Conservation (phyloP, 202 grass and related monocot genomes). For the Carex arenaria region DNA sequence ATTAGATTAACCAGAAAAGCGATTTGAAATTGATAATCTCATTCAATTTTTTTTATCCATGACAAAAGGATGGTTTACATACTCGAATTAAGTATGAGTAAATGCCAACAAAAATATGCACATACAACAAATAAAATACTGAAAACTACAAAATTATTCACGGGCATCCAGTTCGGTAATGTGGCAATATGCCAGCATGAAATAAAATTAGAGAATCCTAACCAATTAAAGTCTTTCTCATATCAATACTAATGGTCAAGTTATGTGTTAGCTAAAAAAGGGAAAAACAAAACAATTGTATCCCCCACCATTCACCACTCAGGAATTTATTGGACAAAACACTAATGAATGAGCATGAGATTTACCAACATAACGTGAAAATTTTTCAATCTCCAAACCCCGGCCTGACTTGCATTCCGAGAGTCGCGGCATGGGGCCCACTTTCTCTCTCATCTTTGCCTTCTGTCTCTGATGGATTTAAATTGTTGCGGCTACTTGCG, state of each 20-base stretch:
- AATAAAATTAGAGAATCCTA: not conserved
- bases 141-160: too few relatives aligned
- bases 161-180: not conserved
- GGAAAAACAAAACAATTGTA: not conserved
- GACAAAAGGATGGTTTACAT: too few relatives aligned
- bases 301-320: not conserved
- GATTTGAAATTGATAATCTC: not conserved
- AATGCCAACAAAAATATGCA: too few relatives aligned
- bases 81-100: too few relatives aligned
- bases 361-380: slow-evolving; percentile 81
- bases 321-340: not conserved
- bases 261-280: not conserved
- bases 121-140: too few relatives aligned
- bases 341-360: not conserved
- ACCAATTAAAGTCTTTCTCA: not conserved
- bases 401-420: slow-evolving; percentile 33
- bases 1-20: not conserved
- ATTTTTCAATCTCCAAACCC: slow-evolving; percentile 61
- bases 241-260: not conserved
- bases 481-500: not conserved
- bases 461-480: not conserved
- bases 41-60: not conserved
- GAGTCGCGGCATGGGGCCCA: slow-evolving; percentile 37
- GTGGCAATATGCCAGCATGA: not conserved
- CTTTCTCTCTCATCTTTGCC: slow-evolving; percentile 2